Base-by-base conservation (phyloP, 306 rosid genomes). In the Spatholobus suberectus region DNA sequence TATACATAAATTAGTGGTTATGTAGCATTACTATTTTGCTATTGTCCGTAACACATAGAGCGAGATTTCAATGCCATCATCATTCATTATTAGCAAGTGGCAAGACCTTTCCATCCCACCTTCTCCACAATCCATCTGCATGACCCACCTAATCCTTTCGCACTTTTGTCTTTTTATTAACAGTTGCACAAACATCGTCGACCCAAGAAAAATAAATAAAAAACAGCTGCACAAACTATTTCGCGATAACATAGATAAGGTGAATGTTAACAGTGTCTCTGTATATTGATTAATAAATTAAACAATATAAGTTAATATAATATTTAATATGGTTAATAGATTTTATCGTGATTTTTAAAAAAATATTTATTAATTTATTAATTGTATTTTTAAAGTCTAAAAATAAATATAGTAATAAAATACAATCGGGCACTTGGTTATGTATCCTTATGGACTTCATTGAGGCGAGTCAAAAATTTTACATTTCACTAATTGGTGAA, bases 91-190 rank as follows among this genome's bases (percentile, higher is more conserved):
- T 76, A 68, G 88, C 82, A 84, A 89, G 94, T 93, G 94, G 90
- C 83, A 85, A 82, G 75, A 81, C 89, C 91, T 83, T 80, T 84
- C 84, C 49, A 74, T 79, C 83, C 97, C 91, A 85, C 95, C 90
- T 84, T 83, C 91, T 71, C 90, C 92, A 85, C 87, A 68, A 84
- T 85, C 86, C 88, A 68, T 76, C 76, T 81, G 81, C 88, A 82
- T 84, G 87, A 84, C 81, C 90, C 93, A 87, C 90, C 91, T 70
- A 81, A n/a, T 8, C 37, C 73, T 12, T 35, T 55, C 51, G 11
- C 68, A 54, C 65, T 73, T 55, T 85, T 83, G 77, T 87, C 90
- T 81, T 79, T 78, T 83, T 78, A 38, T 41, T 37, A 80, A 61
- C 82, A 83, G 44, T 70, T 77, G 43, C 85, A 78, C 80, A 75